Base-by-base conservation (phyloP, 768 basidiomycete genomes). In the Suillus plorans region DNA sequence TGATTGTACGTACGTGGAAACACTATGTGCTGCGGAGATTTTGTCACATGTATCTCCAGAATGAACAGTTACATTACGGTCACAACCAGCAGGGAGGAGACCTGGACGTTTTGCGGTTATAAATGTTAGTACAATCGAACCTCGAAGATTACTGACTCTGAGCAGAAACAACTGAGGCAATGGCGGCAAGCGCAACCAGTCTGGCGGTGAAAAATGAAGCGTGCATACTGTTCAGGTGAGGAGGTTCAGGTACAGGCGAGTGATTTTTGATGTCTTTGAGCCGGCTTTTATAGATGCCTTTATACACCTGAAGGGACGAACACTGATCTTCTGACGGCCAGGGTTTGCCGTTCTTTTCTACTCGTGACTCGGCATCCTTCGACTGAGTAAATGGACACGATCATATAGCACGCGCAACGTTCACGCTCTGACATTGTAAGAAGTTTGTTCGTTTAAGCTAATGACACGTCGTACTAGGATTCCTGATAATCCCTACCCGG, bases 11-110 rank as follows among this genome's bases (percentile, higher is more conserved):
- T 71, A 89, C 79, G 82, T 83, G 9, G 85, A 85, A 36, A 79
- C 80, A 64, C 78, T 79, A 63, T 82, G 71, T 6, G 80, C 77
- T 5, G 78, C 79, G 31, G 82, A 85, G 71, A 88, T 88, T 37
- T 66, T 72, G 71, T 86, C 81, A 73, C 89, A 90, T 63, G 80
- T 84, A 72, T 89, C 86, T 8, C 82, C 83, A 6, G 71, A 50
- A 34, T 74, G 68, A 42, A 90, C 82, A n/a, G 80, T 81, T 67
- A 84, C 86, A 69, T 72, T 82, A 65, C 86, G 81, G 18, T 79
- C 79, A 67, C 88, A 90, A 69, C 72, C n/a, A 36, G 55, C 55
- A 8, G 55, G 61, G n/a, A 62, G 37, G 31, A 60, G 22, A 8
- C 2, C 37, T 55, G 28, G 34, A 57, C 13, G 13, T 57, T 37